phyloP scores from a whole-genome alignment of 805 yeast species.

The Candida maltosa region DNA sequence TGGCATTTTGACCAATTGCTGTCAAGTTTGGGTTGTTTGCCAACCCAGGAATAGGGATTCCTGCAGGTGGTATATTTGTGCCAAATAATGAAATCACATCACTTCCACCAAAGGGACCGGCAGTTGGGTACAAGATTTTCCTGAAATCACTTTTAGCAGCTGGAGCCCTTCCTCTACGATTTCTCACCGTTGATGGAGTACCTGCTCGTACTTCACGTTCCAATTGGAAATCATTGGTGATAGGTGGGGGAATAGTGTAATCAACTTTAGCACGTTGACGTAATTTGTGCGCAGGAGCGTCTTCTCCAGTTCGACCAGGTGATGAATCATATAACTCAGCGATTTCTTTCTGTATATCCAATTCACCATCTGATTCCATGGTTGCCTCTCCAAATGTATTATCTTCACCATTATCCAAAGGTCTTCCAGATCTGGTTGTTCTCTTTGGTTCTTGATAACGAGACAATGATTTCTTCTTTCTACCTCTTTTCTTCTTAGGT shows the following conservation, averaged over 20 bases:
- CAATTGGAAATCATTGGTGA: conserved; percentile 41
- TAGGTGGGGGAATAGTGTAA: conserved; percentile 82
- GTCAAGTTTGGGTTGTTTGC: conserved; percentile 19
- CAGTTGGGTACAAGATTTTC: conserved; percentile 82
- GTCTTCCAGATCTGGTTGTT: conserved; percentile 14
- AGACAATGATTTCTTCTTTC: conserved; percentile 3
- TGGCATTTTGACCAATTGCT: conserved; percentile 31
- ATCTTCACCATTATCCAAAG: conserved; percentile 7
- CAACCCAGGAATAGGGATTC: conserved; percentile 35
- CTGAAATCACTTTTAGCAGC: conserved; percentile 46
- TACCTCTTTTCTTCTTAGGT: conserved; percentile 4
- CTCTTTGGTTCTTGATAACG: conserved; percentile 10
- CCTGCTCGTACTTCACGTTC: conserved; percentile 10
- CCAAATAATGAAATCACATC: conserved; percentile 86
- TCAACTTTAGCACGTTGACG: conserved; percentile 61
- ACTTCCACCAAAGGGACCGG: conserved; percentile 97
- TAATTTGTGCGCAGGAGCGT: conserved; percentile 42
- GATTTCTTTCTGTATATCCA: conserved; percentile 58
- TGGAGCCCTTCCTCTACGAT: conserved; percentile 38
- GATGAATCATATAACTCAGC: conserved; percentile 62
- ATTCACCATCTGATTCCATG: conserved; percentile 24
- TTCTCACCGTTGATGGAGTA: conserved; percentile 16
- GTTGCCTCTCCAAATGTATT: conserved; percentile 10
- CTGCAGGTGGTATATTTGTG: conserved; percentile 53
- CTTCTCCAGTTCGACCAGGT: conserved; percentile 27